Evolutionary conservation across 306 rosid genomes (phyloP).

Genomic region (Senna tora): DNA sequence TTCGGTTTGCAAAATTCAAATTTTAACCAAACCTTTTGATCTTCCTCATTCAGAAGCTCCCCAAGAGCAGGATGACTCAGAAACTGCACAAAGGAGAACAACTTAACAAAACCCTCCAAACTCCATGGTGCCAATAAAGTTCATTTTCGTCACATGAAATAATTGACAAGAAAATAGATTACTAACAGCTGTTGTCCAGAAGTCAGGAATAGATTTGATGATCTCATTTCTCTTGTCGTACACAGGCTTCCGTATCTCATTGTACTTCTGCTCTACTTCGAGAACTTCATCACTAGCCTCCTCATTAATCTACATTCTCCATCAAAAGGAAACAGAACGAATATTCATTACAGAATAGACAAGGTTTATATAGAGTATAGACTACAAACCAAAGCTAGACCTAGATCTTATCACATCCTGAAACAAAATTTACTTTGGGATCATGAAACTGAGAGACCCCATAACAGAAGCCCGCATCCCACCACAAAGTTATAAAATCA

Average conservation of each 20-base stretch:
- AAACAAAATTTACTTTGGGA: not conserved
- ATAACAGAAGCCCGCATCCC: not conserved
- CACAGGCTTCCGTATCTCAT: conserved; percentile 79
- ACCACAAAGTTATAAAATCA: not conserved
- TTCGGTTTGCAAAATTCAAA: not conserved
- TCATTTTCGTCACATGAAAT: not conserved
- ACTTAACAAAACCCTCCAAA: not conserved
- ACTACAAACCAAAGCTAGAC: no score
- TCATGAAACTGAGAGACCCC: not conserved
- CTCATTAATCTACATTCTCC: conserved; percentile 70
- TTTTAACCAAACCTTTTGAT: conserved; percentile 65
- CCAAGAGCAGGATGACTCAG: conserved; percentile 72
- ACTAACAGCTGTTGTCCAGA: conserved; percentile 91
- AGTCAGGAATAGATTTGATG: conserved; percentile 82
- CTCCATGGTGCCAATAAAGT: not conserved
- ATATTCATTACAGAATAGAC: not conserved
- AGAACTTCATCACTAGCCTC: conserved; percentile 91
- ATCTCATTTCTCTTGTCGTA: conserved; percentile 80
- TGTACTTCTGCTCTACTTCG: conserved; percentile 89
- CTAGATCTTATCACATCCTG: not conserved
- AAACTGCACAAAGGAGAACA: conserved; percentile 49
- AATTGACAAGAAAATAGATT: not conserved
- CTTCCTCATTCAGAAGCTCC: conserved; percentile 75
- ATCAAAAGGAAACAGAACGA: conserved; percentile 6
- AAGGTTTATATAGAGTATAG: not conserved